Conservation (phyloP, 768 basidiomycete species). For the Russula griseocarnosa region DNA sequence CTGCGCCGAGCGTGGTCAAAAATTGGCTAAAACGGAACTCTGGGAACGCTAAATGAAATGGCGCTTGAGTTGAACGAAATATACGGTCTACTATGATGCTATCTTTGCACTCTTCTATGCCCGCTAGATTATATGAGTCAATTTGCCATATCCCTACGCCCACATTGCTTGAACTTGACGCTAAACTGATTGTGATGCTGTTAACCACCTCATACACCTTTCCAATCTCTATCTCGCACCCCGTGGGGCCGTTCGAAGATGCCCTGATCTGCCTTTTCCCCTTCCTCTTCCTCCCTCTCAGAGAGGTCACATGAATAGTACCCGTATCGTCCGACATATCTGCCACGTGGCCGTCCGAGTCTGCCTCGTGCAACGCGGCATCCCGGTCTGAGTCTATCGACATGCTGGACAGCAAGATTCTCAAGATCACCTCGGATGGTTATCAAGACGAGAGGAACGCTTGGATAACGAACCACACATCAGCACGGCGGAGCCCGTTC, state of each 20-base stretch:
- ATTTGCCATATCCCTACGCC: slow-evolving; percentile 28
- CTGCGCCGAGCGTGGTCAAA: slow-evolving; percentile 47
- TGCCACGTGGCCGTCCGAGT: slow-evolving; percentile 25
- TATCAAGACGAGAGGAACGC: slow-evolving; percentile 53
- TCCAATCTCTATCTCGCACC: slow-evolving; percentile 50
- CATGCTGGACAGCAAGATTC: slow-evolving; percentile 42
- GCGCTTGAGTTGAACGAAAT: neutral
- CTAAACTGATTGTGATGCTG: slow-evolving; percentile 48
- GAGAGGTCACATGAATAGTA: slow-evolving; percentile 35
- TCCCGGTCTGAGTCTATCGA: slow-evolving; percentile 17
- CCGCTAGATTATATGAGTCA: neutral
- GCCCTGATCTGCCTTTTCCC: slow-evolving; percentile 30
- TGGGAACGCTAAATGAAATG: slow-evolving; percentile 13
- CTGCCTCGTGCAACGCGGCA: slow-evolving; percentile 18
- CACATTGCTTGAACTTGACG: slow-evolving; percentile 61
- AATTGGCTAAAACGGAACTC: slow-evolving; percentile 59
- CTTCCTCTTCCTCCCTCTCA: slow-evolving; percentile 31
- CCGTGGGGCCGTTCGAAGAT: slow-evolving; percentile 37
- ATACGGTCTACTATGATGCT: neutral
- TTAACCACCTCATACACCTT: slow-evolving; percentile 49
- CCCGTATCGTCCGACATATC: slow-evolving; percentile 35
- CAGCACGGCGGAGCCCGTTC: slow-evolving; percentile 57
- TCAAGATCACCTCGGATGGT: slow-evolving; percentile 49
- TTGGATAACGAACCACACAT: slow-evolving; percentile 62
- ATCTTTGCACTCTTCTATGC: neutral